phyloP scores from a whole-genome alignment of 108 stramenopile species.

The Craspedostauros australis region DNA sequence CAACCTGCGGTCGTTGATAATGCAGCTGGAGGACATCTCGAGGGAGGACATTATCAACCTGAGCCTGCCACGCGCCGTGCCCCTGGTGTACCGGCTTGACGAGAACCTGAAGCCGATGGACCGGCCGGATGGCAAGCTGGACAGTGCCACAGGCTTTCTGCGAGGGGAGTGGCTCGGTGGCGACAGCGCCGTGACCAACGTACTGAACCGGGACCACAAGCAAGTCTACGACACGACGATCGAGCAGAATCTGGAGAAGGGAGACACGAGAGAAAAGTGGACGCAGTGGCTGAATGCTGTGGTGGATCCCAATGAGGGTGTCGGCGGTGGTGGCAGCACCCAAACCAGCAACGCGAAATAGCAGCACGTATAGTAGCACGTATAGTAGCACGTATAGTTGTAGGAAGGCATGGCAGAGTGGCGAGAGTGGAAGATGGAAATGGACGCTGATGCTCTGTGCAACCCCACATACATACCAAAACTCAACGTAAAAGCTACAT shows the following conservation, averaged over 20 bases:
- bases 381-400: too few species aligned
- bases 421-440: too few species aligned
- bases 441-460: too few species aligned
- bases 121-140: conserved; percentile 57
- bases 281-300: conserved; percentile 44
- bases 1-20: conserved; percentile 89
- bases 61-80: conserved; percentile 86
- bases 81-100: conserved; percentile 83
- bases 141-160: conserved; percentile 76
- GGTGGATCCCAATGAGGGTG: too few species aligned
- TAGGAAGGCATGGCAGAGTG: too few species aligned
- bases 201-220: conserved; percentile 67
- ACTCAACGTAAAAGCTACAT: too few species aligned
- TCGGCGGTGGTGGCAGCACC: too few species aligned
- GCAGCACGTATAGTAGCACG: too few species aligned
- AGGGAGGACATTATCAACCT: conserved; percentile 87
- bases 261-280: conserved; percentile 42
- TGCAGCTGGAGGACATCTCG: conserved; percentile 88
- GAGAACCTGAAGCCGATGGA: conserved; percentile 70
- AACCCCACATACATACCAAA: too few species aligned
- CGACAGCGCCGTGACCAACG: conserved; percentile 61
- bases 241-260: conserved; percentile 57
- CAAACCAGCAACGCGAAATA: too few species aligned
- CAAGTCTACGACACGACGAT: conserved; percentile 79
- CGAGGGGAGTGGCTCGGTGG: conserved; percentile 80